Evolutionary conservation across 768 basidiomycete genomes (phyloP), one percentile per base, ranked within the genome.

Genomic region (Heimioporus sp.): DNA sequence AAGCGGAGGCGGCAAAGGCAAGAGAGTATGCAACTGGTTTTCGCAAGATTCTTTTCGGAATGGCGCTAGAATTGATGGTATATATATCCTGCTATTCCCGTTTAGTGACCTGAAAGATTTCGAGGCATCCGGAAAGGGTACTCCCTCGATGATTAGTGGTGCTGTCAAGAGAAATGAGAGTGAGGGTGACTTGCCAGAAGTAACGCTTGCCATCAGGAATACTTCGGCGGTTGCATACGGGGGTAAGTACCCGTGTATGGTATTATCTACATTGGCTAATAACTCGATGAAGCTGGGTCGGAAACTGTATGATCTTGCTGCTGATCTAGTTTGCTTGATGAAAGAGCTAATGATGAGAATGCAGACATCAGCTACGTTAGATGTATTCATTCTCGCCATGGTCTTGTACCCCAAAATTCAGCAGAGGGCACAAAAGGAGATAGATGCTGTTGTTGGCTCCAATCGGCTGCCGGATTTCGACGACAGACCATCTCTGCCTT

Each of bases 401-500:
- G 55, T 63, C 32, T 46, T 67, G 43, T 62, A 56, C n/a, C 66
- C 65, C 5, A 62, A 60, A 13, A 56, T 37, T 3, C 64, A 62
- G 40, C 52, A 19, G 40, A 61, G 44, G 48, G 64, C 59, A 20
- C 65, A 66, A 19, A 50, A 51, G 34, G 66, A 67, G 55, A 59
- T 67, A 48, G 55, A 64, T 24, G 21, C 32, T 9, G 34, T 34
- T 4, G 34, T 85, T 55, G 84, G 85, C 51, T 69, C 65, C 54
- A 80, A 83, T 59, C 76, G 83, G 52, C 76, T 86, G 24, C 85
- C 85, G 53, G 78, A 75, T 15, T 80, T 81, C 64, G 65, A 72
- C 47, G 85, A 86, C 66, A 80, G 82, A 19, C 70, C 75, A 24
- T 64, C 75, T 15, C 70, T 86, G 19, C 85, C 85, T 4, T 86